These are phyloP conservation scores for Phaeodactylum tricornutum DNA, from an alignment of 108 stramenopile genomes.

Conservation along the genomic window DNA sequence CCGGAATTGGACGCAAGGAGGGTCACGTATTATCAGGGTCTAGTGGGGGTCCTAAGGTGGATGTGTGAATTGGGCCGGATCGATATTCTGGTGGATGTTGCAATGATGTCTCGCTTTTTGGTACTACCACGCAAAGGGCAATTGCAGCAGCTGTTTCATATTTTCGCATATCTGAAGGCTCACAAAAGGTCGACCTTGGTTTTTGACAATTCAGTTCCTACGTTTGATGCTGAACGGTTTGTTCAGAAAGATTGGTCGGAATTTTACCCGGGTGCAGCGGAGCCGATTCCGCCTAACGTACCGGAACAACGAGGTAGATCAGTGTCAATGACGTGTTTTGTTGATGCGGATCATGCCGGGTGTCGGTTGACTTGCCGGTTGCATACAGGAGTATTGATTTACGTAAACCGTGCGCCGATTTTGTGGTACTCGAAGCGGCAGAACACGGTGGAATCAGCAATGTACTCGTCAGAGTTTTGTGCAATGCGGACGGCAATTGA, in stretches of 20 bases:
- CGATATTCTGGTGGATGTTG: conserved; percentile 19
- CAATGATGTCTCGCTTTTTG: conserved; percentile 19
- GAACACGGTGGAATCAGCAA: conserved; percentile 38
- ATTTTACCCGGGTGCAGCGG: conserved; percentile 13
- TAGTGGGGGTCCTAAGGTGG: conserved; percentile 16
- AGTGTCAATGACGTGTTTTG: conserved; percentile 15
- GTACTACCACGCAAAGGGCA: conserved; percentile 25
- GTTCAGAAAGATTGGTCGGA: conserved; percentile 7
- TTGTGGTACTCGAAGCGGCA: conserved; percentile 36
- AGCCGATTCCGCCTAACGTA: conserved; percentile 11
- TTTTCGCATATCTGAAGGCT: conserved; percentile 23
- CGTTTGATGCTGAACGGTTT: neutral
- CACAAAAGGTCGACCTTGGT: conserved; percentile 10
- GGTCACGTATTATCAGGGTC: conserved; percentile 10
- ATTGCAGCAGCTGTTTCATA: conserved; percentile 19
- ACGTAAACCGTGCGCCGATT: conserved; percentile 35
- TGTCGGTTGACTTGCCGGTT: conserved; percentile 24
- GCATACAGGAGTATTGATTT: conserved; percentile 38
- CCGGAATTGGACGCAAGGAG: conserved; percentile 4
- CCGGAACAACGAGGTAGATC: conserved; percentile 12
- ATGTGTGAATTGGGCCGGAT: conserved; percentile 15
- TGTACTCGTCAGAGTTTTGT: conserved; percentile 21
- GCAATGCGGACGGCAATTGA: conserved; percentile 4
- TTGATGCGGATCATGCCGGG: conserved; percentile 45
- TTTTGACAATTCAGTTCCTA: conserved; percentile 7